phyloP scores from a whole-genome alignment of 106 monocot genomes.

The Platanthera guangdongensis region DNA sequence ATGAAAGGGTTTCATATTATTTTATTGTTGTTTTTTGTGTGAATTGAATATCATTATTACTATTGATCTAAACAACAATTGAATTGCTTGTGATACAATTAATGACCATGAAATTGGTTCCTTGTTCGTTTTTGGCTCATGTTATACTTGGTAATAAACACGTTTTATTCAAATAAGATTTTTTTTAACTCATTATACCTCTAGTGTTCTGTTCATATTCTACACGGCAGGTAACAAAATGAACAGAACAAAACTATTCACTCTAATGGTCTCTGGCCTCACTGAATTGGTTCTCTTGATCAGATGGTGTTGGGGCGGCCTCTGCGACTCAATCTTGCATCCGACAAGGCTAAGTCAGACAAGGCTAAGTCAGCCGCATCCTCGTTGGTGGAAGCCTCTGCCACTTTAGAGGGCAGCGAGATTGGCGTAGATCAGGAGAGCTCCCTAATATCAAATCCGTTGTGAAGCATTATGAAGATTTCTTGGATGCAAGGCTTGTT shows the following conservation, averaged over 20 bases:
- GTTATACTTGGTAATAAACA: background rate
- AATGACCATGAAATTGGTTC: background rate
- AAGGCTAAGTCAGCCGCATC: background rate
- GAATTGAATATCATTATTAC: background rate
- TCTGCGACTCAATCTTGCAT: constrained; percentile 47
- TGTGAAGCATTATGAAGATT: background rate
- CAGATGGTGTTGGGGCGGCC: constrained; percentile 74
- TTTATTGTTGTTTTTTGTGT: background rate
- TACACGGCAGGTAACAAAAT: background rate
- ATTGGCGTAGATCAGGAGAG: background rate
- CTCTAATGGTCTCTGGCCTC: background rate
- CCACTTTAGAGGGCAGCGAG: background rate
- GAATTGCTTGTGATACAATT: background rate
- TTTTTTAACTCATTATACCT: background rate
- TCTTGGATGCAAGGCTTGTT: background rate
- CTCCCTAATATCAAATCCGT: background rate
- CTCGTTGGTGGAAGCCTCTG: background rate
- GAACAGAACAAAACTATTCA: background rate
- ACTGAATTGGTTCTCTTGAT: background rate
- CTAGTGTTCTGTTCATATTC: too few relatives aligned
- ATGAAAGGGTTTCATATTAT: too few relatives aligned
- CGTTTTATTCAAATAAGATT: background rate
- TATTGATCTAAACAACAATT: background rate
- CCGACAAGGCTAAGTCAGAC: background rate
- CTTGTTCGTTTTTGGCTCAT: background rate